Base-by-base conservation (phyloP, 345 rosid genomes). In the Turritis glabra region DNA sequence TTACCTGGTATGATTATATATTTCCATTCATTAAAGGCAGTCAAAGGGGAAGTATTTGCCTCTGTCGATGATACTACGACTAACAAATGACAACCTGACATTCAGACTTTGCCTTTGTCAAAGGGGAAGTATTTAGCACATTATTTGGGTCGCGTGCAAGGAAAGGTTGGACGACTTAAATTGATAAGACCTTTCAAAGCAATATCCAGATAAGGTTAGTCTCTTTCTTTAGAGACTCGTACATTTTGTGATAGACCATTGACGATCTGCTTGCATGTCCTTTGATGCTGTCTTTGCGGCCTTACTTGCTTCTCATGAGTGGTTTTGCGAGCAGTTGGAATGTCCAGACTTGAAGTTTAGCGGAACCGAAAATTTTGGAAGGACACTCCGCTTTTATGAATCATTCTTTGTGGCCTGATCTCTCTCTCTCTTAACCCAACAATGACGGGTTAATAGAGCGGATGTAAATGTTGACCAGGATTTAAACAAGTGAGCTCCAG, bases 121-220 rank as follows among this genome's bases (percentile, higher is more conserved):
- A 84, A 85, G 78, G 84, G 98, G 67, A 90, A 87, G 81, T 89
- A 84, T 81, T 77, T 89, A 79, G 94, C 96, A 4, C 92, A 95
- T 81, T 95, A 87, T 81, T 82, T 95, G 64, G 99, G 98, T 30
- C 89, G 99, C 67, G 98, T 94, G 11, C 99, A 92, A 67, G 92
- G 88, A 50, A 95, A 92, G 77, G 78, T 77, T 79, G 99, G 96
- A 22, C 87, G 98, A 50, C 89, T 95, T 72, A 84, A 83, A 75
- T 76, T 95, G 77, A 90, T 95, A 52, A n/a, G 89, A 90, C 68
- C 92, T 95, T 43, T 84, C 98, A 59, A 85, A 86, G 77, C 88
- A 89, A 76, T 90, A 79, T 81, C 92, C 97, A 26, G 84, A 90
- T 56, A 92, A 90, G 97, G 98, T 90, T 77, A 64, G 53, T 27